Conservation (phyloP, 2,329 filamentous ascomycete species). For the Fusarium sp. region DNA sequence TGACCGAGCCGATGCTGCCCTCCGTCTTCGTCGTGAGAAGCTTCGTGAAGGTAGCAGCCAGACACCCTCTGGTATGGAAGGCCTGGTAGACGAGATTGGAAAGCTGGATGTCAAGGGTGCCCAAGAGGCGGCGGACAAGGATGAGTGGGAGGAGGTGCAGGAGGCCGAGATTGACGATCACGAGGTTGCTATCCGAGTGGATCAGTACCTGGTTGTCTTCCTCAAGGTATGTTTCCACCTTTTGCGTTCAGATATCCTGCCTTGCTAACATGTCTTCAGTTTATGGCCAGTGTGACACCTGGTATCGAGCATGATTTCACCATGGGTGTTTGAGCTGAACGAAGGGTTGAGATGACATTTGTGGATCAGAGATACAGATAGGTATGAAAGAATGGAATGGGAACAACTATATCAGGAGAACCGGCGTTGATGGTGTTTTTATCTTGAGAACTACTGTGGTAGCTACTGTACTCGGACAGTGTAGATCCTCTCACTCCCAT, state of each 20-base stretch:
- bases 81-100: slow-evolving; percentile 84
- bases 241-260: not conserved
- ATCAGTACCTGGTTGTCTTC: slow-evolving; percentile 90
- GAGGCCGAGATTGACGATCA: slow-evolving; percentile 73
- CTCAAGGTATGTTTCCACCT: slow-evolving; percentile 72
- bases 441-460: slow-evolving; percentile 8
- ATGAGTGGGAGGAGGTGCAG: slow-evolving; percentile 76
- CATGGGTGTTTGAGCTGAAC: slow-evolving; percentile 42
- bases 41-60: slow-evolving; percentile 63
- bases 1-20: slow-evolving; percentile 91
- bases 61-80: slow-evolving; percentile 75
- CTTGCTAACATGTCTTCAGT: slow-evolving; percentile 56
- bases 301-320: slow-evolving; percentile 70
- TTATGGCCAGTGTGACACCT: slow-evolving; percentile 90
- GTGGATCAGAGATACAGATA: not conserved
- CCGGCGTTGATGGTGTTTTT: slow-evolving; percentile 43
- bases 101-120: slow-evolving; percentile 70
- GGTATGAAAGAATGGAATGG: slow-evolving; percentile 8
- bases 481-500: slow-evolving; percentile 30
- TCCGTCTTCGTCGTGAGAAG: slow-evolving; percentile 90
- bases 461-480: slow-evolving; percentile 4
- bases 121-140: slow-evolving; percentile 65
- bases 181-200: slow-evolving; percentile 85
- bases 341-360: not conserved
- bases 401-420: slow-evolving; percentile 25